phyloP scores from a whole-genome alignment of 352 stramenopile genomes.

The Pythium plurisporium region DNA sequence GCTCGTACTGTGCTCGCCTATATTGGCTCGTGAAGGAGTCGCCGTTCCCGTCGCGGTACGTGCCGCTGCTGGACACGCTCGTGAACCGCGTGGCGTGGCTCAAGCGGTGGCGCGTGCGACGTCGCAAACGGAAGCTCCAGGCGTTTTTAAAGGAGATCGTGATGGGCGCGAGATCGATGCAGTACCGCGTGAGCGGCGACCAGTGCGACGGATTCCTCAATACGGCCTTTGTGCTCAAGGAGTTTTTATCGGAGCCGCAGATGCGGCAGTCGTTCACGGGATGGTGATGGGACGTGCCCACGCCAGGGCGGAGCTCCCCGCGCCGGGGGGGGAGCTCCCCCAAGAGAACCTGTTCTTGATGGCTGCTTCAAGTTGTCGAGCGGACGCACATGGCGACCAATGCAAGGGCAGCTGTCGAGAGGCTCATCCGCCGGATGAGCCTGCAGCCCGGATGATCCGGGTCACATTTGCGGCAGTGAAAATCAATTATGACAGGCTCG shows the following conservation, averaged over 20 bases:
- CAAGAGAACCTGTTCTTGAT: too few species aligned
- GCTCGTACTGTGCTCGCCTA: slow-evolving; percentile 46
- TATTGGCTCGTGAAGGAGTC: slow-evolving; percentile 32
- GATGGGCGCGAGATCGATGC: slow-evolving; percentile 37
- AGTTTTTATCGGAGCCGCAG: slow-evolving; percentile 46
- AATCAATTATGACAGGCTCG: too few species aligned
- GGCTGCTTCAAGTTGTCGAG: too few species aligned
- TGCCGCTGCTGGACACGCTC: slow-evolving; percentile 2
- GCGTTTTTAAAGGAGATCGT: slow-evolving; percentile 47
- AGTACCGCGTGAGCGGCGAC: slow-evolving; percentile 38
- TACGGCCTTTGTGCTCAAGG: slow-evolving; percentile 43
- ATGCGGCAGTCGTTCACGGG: slow-evolving; percentile 5
- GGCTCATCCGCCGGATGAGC: not conserved
- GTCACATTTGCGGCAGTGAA: too few species aligned
- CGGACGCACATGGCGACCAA: too few species aligned
- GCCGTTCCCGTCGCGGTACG: slow-evolving; percentile 42
- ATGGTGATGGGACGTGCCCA: slow-evolving; percentile 10
- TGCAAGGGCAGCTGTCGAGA: too few species aligned
- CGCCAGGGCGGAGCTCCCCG: too few species aligned
- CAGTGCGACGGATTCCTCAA: slow-evolving; percentile 45
- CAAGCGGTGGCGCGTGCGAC: slow-evolving; percentile 16
- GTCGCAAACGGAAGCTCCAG: slow-evolving; percentile 30
- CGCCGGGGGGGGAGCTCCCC: too few species aligned
- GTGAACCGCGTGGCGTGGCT: slow-evolving; percentile 2
- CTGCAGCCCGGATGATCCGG: too few species aligned